Evolutionary conservation across 2,329 filamentous ascomycete genomes (phyloP), one percentile per base, ranked within the genome.

Genomic region (Aspergillus puulaauensis): DNA sequence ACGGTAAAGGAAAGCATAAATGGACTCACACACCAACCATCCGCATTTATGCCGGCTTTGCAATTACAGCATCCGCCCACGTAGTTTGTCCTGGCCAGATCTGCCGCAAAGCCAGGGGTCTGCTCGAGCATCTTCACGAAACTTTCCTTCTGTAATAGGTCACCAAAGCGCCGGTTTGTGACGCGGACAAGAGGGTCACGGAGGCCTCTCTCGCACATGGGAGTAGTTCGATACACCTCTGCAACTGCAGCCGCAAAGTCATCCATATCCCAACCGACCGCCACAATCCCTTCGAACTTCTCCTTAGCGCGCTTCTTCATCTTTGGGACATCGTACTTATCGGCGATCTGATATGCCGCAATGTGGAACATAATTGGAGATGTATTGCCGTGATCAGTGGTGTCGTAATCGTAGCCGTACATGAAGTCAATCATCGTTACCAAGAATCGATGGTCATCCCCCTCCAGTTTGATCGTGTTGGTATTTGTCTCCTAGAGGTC

Each of bases 281-380:
- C 24, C 23, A 49, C 23, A 11, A 41, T 6, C 11, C 12, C 14
- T 14, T 44, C 45, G 17, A 49, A 55, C 37, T 44, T 48, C 9
- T 8, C n/a, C n/a, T 31, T 35, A 5, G 39, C 39, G 17, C 49
- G 5, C 3, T 49, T 33, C 19, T 55, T 49, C 24, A 55, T 7
- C 3, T 23, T 55, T 11, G 45, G 52, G 7, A 55, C 45, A n/a
- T 55, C 44, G 8, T 49, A 49, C 17, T 55, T 55, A 9, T 55
- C 52, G 21, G 35, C 37, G 15, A 49, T 37, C 37, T 44, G 45
- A n/a, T 49, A 49, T 23, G 52, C 52, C 23, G 35, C 44, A 17
- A 43, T 24, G 23, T 55, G 45, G 6, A 55, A 49, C 52, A 54
- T n/a, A 24, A 54, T 54, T 8, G 52, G n/a, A 21, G 52, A 48